Evolutionary conservation across 2,329 filamentous ascomycete species (phyloP), one percentile per base, ranked within the genome.

Genomic region (Ambrosiella xylebori): DNA sequence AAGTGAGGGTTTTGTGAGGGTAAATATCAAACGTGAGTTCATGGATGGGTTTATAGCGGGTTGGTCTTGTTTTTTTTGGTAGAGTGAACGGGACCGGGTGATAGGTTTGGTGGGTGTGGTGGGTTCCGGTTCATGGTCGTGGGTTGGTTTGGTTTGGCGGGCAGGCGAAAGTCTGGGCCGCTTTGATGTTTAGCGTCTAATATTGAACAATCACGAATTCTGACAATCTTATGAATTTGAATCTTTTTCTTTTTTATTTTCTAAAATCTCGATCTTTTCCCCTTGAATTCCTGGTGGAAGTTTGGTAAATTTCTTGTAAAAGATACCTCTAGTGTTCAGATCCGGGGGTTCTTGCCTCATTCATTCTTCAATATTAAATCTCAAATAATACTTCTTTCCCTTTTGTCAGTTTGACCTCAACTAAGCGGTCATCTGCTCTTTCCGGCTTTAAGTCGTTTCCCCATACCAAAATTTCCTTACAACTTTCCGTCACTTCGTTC

Each of bases 381-480:
- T 27, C 27, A 2, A 27, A 27, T 27, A 27, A 27, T 27, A 27
- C 27, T 27, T 4, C 27, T 27, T 27, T 27, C 27, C 27, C 27
- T 27, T 27, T 27, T 27, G 27, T 27, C 27, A 27, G 27, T 27
- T 27, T 27, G n/a, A 12, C 50, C 27, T 27, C 19, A 40, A 15
- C 17, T 54, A 15, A 17, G 44, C 44, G n/a, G 44, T 5, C 47
- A 51, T 15, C 15, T 51, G 12, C 19, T n/a, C 47, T 36, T 35
- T 19, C 47, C 47, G 47, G 47, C 47, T 51, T 51, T 51, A 51
- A 36, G 47, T 51, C 47, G 47, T 51, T 51, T 51, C 47, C 47
- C 44, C 5, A 47, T 47, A 47, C 44, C n/a, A 47, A 47, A 17
- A 15, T 7, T 51, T 19, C 17, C 13, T 12, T 51, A 35, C 35